Percentiles rank a stretch among this genome's conserved stretches.
These are phyloP conservation scores for Hypoxylon sp. DNA, from an alignment of 2,329 filamentous ascomycete genomes.

Conservation along the genomic window DNA sequence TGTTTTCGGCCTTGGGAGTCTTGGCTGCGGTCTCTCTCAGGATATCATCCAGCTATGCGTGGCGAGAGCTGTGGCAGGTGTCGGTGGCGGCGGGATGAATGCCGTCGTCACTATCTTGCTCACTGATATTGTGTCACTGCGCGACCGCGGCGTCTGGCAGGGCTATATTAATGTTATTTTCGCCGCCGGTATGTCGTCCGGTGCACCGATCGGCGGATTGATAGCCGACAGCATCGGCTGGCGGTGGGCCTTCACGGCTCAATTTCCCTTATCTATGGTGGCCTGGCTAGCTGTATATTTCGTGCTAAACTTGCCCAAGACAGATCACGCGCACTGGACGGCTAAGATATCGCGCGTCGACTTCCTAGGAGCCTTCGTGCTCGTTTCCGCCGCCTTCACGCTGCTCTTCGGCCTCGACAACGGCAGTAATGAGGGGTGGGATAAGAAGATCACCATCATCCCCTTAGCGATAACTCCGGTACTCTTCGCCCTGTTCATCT, in stretches of 20 bases:
- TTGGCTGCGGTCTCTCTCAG: slow-evolving; percentile 59
- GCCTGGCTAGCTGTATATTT: slow-evolving; percentile 74
- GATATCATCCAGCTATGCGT: slow-evolving; percentile 59
- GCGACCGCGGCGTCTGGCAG: slow-evolving; percentile 60
- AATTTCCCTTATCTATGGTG: slow-evolving; percentile 75
- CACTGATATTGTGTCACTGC: slow-evolving; percentile 63
- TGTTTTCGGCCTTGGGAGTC: slow-evolving; percentile 63
- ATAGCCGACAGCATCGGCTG: slow-evolving; percentile 53
- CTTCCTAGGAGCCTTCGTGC: slow-evolving; percentile 76
- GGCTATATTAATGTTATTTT: slow-evolving; percentile 54
- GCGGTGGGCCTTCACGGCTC: slow-evolving; percentile 75
- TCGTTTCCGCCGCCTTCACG: slow-evolving; percentile 74
- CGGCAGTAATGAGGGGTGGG: slow-evolving; percentile 80
- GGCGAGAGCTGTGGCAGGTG: slow-evolving; percentile 58
- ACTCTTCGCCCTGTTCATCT: slow-evolving; percentile 75
- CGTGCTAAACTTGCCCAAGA: slow-evolving; percentile 71
- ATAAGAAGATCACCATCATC: slow-evolving; percentile 67
- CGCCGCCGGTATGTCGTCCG: slow-evolving; percentile 53
- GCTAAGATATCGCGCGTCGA: slow-evolving; percentile 77
- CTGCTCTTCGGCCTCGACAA: slow-evolving; percentile 79
- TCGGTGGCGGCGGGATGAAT: slow-evolving; percentile 52
- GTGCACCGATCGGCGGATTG: slow-evolving; percentile 53
- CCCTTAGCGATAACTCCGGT: slow-evolving; percentile 68
- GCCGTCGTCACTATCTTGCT: slow-evolving; percentile 63
- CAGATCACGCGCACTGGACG: slow-evolving; percentile 72